Base-by-base conservation (phyloP, 345 rosid genomes). In the Gossypium australe region DNA sequence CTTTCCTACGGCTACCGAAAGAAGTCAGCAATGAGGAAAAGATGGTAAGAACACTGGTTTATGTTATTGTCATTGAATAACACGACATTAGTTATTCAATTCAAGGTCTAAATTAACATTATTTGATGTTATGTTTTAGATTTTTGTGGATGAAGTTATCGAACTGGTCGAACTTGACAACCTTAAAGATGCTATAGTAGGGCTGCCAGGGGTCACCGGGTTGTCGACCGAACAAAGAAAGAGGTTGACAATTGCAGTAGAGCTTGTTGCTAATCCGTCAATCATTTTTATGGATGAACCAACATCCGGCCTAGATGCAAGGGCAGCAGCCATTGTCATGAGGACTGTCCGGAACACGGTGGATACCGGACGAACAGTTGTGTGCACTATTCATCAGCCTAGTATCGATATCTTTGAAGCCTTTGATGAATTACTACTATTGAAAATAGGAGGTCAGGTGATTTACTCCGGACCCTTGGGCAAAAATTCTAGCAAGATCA, bases 241-340 rank as follows among this genome's bases (percentile, higher is more conserved):
- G 82, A 88, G 97, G 63, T 77, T 91, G 76, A 91, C 98, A 16
- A 90, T 93, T 14, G 97, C 98, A 1, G 92, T 89, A 11, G 97
- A 93, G 76, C 85, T 90, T 70, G 98, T 89, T 4, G 90, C 97
- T 17, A 93, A 93, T 76, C 97, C 97, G 13, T 89, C 98, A 3
- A 93, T 93, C 55, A 90, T 93, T 67, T 93, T 93, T 84, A 93
- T 93, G 97, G 97, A 93, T 65, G 98, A 93, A 76, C 98, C 97
- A 7, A 93, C 98, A 6, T 91, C 98, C 6, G 98, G 98, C 2
- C 94, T 93, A 0, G 63, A 59, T 16, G 63, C 63, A 1, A 59
- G 63, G 29, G 41, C 63, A 13, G 63, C 63, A 0, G 63, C 63
- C 63, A 59, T 59, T 25, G 63, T 59, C 38, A 59, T 59, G 63